Evolutionary conservation across 495 filamentous ascomycete genomes (phyloP).

Genomic region (Talaromyces liani): DNA sequence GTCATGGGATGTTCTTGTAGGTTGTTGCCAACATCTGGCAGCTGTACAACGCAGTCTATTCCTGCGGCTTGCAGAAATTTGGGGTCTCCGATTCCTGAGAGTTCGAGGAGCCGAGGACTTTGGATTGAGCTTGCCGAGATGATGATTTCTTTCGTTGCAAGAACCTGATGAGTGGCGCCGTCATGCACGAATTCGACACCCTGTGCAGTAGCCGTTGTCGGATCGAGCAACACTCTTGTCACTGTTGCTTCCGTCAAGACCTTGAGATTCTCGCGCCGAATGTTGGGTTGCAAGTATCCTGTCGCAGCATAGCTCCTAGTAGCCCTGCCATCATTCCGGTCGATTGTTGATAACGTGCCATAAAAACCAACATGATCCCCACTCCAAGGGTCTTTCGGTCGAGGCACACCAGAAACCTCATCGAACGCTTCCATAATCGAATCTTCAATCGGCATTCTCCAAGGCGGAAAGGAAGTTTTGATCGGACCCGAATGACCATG

Average conservation of each 20-base stretch:
- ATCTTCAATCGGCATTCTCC: conserved; percentile 1
- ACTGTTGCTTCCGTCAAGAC: conserved; percentile 37
- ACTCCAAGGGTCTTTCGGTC: conserved; percentile 13
- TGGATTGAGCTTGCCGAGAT: conserved; percentile 49
- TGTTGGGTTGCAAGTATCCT: conserved; percentile 18
- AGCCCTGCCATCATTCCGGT: conserved; percentile 12
- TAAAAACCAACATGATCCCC: conserved; percentile 20
- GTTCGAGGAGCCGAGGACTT: conserved; percentile 51
- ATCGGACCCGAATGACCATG: conserved; percentile 15
- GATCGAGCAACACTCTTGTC: conserved; percentile 29
- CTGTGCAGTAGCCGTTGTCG: conserved; percentile 9
- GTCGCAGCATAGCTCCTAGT: conserved; percentile 33
- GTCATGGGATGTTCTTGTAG: conserved; percentile 34
- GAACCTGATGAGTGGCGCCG: conserved; percentile 25
- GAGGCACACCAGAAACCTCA: conserved; percentile 18
- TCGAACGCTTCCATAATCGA: conserved; percentile 20
- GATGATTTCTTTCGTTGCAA: conserved; percentile 48
- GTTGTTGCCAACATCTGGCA: conserved; percentile 41
- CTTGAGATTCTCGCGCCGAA: conserved; percentile 37
- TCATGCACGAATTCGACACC: conserved; percentile 30
- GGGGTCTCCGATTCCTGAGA: conserved; percentile 49
- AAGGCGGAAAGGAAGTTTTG: conserved; percentile 17
- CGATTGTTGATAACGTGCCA: conserved; percentile 13
- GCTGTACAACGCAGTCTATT: conserved; percentile 34
- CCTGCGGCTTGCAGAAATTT: conserved; percentile 24